Evolutionary conservation across 768 basidiomycete genomes (phyloP), one percentile per base, ranked within the genome.

Genomic region (Gymnopilus dilepis): DNA sequence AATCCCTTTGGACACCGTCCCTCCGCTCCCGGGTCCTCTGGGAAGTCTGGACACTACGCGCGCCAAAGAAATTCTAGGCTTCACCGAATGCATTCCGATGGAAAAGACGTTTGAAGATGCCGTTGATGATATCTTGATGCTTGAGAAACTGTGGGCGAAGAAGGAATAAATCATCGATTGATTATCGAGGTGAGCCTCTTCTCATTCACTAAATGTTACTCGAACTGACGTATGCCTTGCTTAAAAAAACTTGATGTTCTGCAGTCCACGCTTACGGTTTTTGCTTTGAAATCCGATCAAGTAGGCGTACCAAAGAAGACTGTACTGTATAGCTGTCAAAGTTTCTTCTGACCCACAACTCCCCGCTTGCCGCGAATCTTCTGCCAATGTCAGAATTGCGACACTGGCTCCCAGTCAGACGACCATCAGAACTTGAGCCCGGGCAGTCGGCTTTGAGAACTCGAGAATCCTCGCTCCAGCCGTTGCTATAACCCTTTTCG

Each of bases 61-160:
- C 22, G 65, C 71, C 43, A 73, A 62, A 58, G 60, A 69, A 42
- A 66, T 75, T 11, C 60, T 76, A 38, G 70, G 70, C 11, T 62
- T 74, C 19, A 65, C 60, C 9, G 55, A 68, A 15, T 74, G 65
- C 47, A 69, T 74, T 50, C 57, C 60, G 8, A 59, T 65, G 6
- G 66, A 76, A 58, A 63, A 68, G 52, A 70, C 73, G 6, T 47
- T 74, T 11, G 71, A 71, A 53, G 74, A 69, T 41, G 66, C 69
- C 17, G 69, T 67, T 1, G 69, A 73, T 30, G 68, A 68, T 15
- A 59, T 76, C 8, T 33, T 70, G 50, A 63, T 64, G 42, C 57
- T 70, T 41, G 62, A 70, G 65, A 70, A 72, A 62, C 60, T 58
- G 2, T 74, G 72, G 72, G 33, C 54, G 19, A 40, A 54, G 28